Conservation (phyloP, 495 filamentous ascomycete species). For the Aspergillus conjunctus region DNA sequence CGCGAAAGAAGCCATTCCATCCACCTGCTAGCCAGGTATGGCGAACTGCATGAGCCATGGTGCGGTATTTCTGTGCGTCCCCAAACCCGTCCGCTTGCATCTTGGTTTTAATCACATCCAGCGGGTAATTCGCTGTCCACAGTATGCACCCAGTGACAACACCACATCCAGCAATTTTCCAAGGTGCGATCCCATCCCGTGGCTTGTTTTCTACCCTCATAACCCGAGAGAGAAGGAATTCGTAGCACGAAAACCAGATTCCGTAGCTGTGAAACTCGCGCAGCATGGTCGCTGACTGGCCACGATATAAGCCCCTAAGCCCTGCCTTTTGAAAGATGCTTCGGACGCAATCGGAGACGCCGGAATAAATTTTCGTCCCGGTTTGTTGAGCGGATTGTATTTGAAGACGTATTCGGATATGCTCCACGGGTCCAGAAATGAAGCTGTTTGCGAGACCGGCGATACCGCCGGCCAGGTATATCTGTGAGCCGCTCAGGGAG, state of each 20-base stretch:
- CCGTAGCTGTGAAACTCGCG: conserved; percentile 17
- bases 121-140: conserved; percentile 81
- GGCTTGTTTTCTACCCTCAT: neutral
- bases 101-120: conserved; percentile 93
- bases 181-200: conserved; percentile 2
- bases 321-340: conserved; percentile 71
- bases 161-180: conserved; percentile 19
- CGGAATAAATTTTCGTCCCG: conserved; percentile 1
- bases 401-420: conserved; percentile 84
- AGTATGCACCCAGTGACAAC: conserved; percentile 71
- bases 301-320: conserved; percentile 70
- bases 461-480: conserved; percentile 77
- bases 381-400: conserved; percentile 38
- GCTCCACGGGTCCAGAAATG: conserved; percentile 81
- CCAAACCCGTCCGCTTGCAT: conserved; percentile 89
- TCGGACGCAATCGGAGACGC: conserved; percentile 58
- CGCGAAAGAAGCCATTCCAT: conserved; percentile 73
- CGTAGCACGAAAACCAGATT: conserved; percentile 18
- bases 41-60: conserved; percentile 74
- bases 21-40: conserved; percentile 69
- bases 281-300: conserved; percentile 58
- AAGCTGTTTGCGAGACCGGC: conserved; percentile 77
- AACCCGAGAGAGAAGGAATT: neutral
- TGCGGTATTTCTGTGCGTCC: conserved; percentile 54
- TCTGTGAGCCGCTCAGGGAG: conserved; percentile 65